Conservation (phyloP, 306 rosid species). For the Cyclanthera cordifolia region DNA sequence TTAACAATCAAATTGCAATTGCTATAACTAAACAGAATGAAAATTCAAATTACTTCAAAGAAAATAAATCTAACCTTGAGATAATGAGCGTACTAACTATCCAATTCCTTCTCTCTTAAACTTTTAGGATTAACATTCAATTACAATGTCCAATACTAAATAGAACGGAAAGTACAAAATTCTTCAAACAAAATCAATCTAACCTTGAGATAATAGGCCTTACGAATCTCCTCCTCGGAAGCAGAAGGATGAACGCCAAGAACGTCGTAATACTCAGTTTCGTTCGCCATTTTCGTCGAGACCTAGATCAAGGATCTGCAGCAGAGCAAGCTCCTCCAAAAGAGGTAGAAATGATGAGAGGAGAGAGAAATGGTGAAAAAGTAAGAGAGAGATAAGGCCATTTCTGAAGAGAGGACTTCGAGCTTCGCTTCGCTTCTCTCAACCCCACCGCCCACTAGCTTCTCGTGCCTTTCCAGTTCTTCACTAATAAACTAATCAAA, state of each 20-base stretch:
- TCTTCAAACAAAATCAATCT: not conserved
- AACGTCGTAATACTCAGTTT: conserved; percentile 66
- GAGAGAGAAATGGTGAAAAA: not conserved
- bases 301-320: not conserved
- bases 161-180: not conserved
- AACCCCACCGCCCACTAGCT: conserved; percentile 18
- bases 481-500: conserved; percentile 30
- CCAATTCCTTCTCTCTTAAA: not conserved
- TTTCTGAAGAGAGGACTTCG: not conserved
- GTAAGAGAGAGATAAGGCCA: not conserved
- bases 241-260: conserved; percentile 51
- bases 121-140: not conserved
- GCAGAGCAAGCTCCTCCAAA: conserved; percentile 21
- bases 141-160: not conserved
- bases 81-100: not conserved
- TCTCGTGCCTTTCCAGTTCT: conserved; percentile 50
- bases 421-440: conserved; percentile 9
- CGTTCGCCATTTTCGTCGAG: conserved; percentile 43
- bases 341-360: not conserved
- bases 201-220: conserved; percentile 43
- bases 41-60: not conserved
- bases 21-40: not conserved
- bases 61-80: conserved; percentile 36
- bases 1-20: not conserved
- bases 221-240: conserved; percentile 65